Conservation (phyloP, 192 early-diverging fungal genomes). For the Entrophospora sp. region DNA sequence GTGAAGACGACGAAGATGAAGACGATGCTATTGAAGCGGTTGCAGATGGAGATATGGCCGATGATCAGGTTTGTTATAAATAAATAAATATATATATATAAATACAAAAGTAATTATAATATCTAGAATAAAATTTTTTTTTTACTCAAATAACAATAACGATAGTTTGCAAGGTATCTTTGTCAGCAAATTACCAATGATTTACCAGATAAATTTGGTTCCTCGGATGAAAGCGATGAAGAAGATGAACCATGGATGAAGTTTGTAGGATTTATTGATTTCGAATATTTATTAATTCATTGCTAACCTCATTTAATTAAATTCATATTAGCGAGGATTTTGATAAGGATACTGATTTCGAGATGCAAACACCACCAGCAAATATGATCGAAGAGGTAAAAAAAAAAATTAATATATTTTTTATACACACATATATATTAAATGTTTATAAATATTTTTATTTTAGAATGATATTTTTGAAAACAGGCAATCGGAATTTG, state of each 20-base stretch:
- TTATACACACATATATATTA: too few species aligned
- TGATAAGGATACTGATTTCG: constrained; percentile 25
- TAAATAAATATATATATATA: too few species aligned
- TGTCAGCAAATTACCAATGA: constrained; percentile 64
- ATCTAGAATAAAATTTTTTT: background rate
- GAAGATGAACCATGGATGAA: constrained; percentile 47
- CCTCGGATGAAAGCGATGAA: constrained; percentile 52
- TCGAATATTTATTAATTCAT: background rate
- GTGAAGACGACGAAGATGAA: constrained; percentile 48
- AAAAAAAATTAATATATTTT: too few species aligned
- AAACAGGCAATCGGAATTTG: too few species aligned
- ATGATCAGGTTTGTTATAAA: constrained; percentile 60
- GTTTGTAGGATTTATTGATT: constrained; percentile 17
- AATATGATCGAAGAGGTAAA: too few species aligned
- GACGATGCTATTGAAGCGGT: constrained; percentile 44
- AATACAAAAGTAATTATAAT: background rate
- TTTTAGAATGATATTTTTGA: too few species aligned
- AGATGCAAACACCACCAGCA: too few species aligned
- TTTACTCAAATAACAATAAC: too few species aligned
- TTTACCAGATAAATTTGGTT: constrained; percentile 59
- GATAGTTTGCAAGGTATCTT: constrained; percentile 65
- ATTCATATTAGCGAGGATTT: constrained; percentile 19
- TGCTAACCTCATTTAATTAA: background rate
- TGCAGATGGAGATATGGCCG: constrained; percentile 51
- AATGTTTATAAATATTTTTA: too few species aligned